Base-by-base conservation (phyloP, 805 yeast genomes). In the Candida nemodendra region DNA sequence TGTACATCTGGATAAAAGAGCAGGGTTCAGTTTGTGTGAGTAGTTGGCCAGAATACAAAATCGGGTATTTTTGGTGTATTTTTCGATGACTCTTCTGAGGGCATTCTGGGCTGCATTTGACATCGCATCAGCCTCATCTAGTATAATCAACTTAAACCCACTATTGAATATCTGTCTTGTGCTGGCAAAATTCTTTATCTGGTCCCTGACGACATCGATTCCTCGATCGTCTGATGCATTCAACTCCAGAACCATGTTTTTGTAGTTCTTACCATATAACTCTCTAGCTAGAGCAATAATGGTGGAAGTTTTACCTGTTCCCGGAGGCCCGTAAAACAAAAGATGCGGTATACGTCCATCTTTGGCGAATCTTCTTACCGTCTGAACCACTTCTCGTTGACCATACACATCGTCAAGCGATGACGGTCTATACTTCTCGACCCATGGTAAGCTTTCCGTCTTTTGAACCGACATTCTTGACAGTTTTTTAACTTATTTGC, bases 191-290 rank as follows among this genome's bases (percentile, higher is more conserved):
- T 84, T 89, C 71, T 93, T 93, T 68, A 93, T 89, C 64, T 89
- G 96, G 54, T 93, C 93, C 47, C 99, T 76, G n/a, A 93, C 98
- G 30, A 93, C 97, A 52, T 88, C 95, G 50, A 93, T 93, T 48
- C 99, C 99, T 65, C 99, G 78, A 61, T 93, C 99, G 62, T 93
- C 99, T 4, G 95, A 83, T 4, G 99, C 99, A 64, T 93, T 93
- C 61, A 93, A 72, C 59, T 93, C 99, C 38, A 93, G 66, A 2
- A 93, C 97, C 90, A 90, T 89, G 56, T 88, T 85, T 51, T 74
- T 78, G 59, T 85, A 86, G 47, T 79, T 76, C 13, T 72, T 65
- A 2, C 99, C 99, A 57, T 84, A 90, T 7, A 90, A 76, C 54
- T 89, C 96, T 40, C 78, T 71, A 1, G 97, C 96, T 41, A 90